Conservation (phyloP, 2,329 filamentous ascomycete genomes). For the Rhynchosporium secalis region DNA sequence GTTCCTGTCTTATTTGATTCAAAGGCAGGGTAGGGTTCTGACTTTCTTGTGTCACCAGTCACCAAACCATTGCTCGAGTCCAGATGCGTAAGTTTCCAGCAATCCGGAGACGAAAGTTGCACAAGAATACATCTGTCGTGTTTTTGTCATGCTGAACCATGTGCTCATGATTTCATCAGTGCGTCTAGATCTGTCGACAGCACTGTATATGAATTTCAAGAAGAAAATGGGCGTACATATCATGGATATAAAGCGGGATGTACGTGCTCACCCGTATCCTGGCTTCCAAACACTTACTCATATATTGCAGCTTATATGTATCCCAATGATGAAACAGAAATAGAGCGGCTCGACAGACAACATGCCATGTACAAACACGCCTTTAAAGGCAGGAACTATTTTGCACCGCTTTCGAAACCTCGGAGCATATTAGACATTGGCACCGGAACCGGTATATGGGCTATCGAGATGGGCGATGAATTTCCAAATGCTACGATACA, state of each 20-base stretch:
- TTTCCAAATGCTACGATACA: conserved; percentile 60
- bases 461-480: conserved; percentile 59
- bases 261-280: neutral
- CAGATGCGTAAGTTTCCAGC: conserved; percentile 30
- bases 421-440: conserved; percentile 43
- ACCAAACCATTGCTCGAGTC: conserved; percentile 20
- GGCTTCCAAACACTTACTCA: neutral
- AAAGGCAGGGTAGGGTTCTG: conserved; percentile 13
- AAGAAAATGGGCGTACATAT: conserved; percentile 37
- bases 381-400: conserved; percentile 42
- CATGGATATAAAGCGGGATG: conserved; percentile 32
- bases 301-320: conserved; percentile 32
- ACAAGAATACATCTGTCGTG: conserved; percentile 19
- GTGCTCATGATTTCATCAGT: conserved; percentile 19
- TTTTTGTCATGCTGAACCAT: conserved; percentile 1
- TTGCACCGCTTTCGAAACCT: conserved; percentile 45
- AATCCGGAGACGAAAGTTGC: conserved; percentile 28
- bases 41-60: conserved; percentile 20
- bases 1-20: conserved; percentile 6
- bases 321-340: conserved; percentile 52
- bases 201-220: conserved; percentile 29
- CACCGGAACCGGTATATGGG: conserved; percentile 61
- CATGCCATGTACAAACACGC: conserved; percentile 47
- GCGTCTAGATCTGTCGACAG: conserved; percentile 19
- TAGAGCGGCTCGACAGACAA: conserved; percentile 51